Evolutionary conservation across 192 early-diverging fungal species (phyloP).

Genomic region (Spizellomyces punctatus): DNA sequence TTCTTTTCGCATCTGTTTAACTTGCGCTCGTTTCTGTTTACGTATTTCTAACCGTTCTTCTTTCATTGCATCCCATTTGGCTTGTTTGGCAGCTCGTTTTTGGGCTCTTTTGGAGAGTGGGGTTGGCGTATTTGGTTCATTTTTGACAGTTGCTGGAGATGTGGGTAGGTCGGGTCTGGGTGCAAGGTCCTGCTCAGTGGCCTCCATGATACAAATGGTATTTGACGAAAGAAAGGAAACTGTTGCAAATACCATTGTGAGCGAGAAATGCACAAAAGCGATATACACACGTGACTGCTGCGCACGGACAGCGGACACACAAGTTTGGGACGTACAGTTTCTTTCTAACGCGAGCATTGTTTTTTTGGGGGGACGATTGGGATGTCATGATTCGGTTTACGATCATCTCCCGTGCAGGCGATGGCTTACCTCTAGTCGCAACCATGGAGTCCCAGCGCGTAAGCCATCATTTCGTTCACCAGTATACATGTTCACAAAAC

Average conservation of each 20-base stretch:
- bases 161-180: no score
- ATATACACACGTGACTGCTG: no score
- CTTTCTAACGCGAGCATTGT: no score
- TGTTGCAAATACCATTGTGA: no score
- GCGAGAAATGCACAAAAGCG: no score
- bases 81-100: slow-evolving; percentile 70
- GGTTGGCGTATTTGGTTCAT: no score
- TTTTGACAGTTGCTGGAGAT: no score
- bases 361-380: not conserved
- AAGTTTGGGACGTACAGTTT: no score
- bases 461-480: not conserved
- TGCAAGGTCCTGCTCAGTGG: no score
- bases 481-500: not conserved
- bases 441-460: slow-evolving; percentile 42
- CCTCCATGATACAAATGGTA: no score
- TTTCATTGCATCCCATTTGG: slow-evolving; percentile 50
- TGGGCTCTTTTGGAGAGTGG: slow-evolving; percentile 69
- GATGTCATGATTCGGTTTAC: slow-evolving; percentile 35
- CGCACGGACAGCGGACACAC: no score
- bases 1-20: slow-evolving; percentile 16
- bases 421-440: slow-evolving; percentile 43
- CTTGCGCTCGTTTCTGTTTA: slow-evolving; percentile 28
- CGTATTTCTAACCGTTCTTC: slow-evolving; percentile 45
- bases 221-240: no score
- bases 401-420: slow-evolving; percentile 33